Evolutionary conservation across 2,329 filamentous ascomycete species (phyloP), one percentile per base, ranked within the genome.

Genomic region (Exophiala xenobiotica): DNA sequence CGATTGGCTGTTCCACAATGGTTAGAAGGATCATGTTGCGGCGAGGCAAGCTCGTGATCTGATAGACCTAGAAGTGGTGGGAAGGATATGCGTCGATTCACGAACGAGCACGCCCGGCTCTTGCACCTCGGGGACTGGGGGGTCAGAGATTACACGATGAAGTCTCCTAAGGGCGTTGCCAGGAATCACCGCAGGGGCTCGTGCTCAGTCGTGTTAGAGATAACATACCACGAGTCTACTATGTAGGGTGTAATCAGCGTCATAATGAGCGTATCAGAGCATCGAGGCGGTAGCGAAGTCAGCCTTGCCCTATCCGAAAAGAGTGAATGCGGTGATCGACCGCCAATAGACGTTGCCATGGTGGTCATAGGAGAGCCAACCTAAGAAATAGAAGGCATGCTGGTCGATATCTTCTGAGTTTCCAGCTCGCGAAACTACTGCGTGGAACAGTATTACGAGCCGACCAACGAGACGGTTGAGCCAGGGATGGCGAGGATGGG

Each of bases 1-100:
- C 16, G 72, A 74, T 60, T 74, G 72, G 72, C 58, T 74, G 29
- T 60, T 56, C 44, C 57, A 56, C 37, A 46, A 48, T 16, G 47
- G 38, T 33, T 59, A 55, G 46, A 26, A 40, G 8, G 45, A 8
- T 19, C 18, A 24, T n/a, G n/a, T 29, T 12, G 24, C 19, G 44
- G 33, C 20, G 18, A 47, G 45, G 45, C 20, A 12, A 22, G 22
- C 20, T 27, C 16, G 26, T 27, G 41, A 20, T 40, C 38, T 40
- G 38, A 40, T 20, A 20, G 20, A 4, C n/a, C n/a, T n/a, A 40
- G 11, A 20, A 40, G 38, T 6, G 16, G 6, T 33, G 29, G 29
- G 11, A 33, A n/a, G n/a, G n/a, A n/a, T n/a, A n/a, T n/a, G n/a
- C n/a, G n/a, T n/a, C n/a, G n/a, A n/a, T n/a, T n/a, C n/a, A n/a